These are phyloP conservation scores for Nothophoma quercina DNA, from an alignment of 2,329 filamentous ascomycete species.

Conservation along the genomic window DNA sequence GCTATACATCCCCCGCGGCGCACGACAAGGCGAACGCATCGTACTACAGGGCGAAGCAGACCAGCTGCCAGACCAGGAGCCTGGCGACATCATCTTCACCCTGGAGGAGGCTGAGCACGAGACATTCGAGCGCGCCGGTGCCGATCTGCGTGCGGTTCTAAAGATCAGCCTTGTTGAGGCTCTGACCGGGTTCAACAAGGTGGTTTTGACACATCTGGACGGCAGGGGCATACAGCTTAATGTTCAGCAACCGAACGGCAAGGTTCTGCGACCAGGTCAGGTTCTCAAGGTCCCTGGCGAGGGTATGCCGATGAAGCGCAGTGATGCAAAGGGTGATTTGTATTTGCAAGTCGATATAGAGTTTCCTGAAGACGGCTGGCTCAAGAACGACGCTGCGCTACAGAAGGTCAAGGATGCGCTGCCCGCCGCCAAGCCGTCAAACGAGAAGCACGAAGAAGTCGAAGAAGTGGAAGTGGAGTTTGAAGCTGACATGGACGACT, in stretches of 20 bases:
- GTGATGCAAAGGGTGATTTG: conserved; percentile 83
- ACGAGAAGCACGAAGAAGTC: conserved; percentile 71
- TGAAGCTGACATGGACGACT: conserved; percentile 84
- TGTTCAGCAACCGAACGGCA: conserved; percentile 73
- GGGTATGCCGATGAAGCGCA: conserved; percentile 92
- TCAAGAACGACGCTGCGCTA: conserved; percentile 71
- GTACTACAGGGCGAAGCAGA: conserved; percentile 93
- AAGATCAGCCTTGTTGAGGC: conserved; percentile 84
- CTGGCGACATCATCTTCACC: conserved; percentile 92
- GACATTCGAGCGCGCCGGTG: conserved; percentile 80
- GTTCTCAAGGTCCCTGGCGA: conserved; percentile 86
- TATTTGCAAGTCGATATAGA: conserved; percentile 86
- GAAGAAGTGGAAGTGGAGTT: conserved; percentile 89
- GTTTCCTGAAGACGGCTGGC: conserved; percentile 89
- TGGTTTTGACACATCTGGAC: conserved; percentile 91
- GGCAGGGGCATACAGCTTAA: conserved; percentile 86
- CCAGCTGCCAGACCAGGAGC: conserved; percentile 85
- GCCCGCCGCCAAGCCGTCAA: conserved; percentile 64
- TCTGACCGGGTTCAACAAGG: conserved; percentile 85
- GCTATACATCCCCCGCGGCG: conserved; percentile 91
- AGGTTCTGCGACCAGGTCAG: conserved; percentile 82
- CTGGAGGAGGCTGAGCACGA: conserved; percentile 83
- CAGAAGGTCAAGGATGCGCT: conserved; percentile 77
- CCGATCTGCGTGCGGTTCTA: conserved; percentile 83
- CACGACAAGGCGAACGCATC: conserved; percentile 82